phyloP scores from a whole-genome alignment of 352 stramenopile genomes.

The Pythium aquatile region DNA sequence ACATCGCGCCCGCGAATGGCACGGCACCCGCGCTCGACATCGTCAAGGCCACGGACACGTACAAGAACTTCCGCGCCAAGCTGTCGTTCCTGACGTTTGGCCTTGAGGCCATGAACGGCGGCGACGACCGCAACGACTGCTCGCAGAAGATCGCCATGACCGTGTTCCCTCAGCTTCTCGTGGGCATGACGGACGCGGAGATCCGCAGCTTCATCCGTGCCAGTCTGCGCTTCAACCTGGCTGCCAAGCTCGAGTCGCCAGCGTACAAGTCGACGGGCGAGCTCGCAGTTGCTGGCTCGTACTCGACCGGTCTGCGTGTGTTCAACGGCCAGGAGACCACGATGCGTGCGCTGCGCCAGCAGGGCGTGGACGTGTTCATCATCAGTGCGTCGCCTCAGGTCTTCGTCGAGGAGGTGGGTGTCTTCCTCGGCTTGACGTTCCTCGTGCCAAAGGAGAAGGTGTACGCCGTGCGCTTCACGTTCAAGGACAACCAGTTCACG shows the following conservation, averaged over 20 bases:
- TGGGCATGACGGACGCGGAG: constrained; percentile 54
- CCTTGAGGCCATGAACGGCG: constrained; percentile 45
- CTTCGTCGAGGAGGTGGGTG: constrained; percentile 46
- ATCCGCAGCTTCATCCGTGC: constrained; percentile 45
- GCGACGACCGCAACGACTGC: constrained; percentile 40
- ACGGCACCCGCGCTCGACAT: constrained; percentile 7
- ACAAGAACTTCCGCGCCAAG: constrained; percentile 62
- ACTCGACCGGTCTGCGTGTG: constrained; percentile 50
- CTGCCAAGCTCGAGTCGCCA: constrained; percentile 33
- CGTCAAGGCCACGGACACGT: constrained; percentile 42
- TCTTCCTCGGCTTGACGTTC: constrained; percentile 47
- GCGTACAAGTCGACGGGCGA: constrained; percentile 41
- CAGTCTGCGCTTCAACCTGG: constrained; percentile 53
- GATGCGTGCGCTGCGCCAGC: constrained; percentile 48
- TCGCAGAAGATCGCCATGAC: constrained; percentile 49
- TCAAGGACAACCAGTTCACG: constrained; percentile 42
- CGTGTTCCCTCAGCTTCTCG: constrained; percentile 50
- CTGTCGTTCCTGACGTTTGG: constrained; percentile 46
- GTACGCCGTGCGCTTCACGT: constrained; percentile 57
- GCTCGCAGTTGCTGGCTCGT: constrained; percentile 40
- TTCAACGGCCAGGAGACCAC: constrained; percentile 64
- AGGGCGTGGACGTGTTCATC: constrained; percentile 49
- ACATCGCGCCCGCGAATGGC: constrained; percentile 41
- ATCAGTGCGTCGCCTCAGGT: constrained; percentile 64
- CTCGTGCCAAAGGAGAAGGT: constrained; percentile 51